Conservation (phyloP, 2,329 filamentous ascomycete species). For the Thielaviopsis musarum region DNA sequence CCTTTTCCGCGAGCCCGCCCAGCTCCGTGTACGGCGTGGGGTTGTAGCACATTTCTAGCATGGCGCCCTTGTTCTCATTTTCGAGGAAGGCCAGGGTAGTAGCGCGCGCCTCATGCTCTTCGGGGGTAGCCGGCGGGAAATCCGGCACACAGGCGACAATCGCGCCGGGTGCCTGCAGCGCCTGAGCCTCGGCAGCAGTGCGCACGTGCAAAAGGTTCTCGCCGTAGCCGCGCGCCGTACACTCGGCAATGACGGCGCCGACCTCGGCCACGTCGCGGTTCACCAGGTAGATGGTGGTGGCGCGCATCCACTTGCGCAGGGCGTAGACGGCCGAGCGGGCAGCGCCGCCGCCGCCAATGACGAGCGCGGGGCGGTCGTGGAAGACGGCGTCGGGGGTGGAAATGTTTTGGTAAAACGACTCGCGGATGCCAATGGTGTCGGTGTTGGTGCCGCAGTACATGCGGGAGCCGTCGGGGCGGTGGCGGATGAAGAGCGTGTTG, state of each 20-base stretch:
- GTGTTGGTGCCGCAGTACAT: slow-evolving; percentile 61
- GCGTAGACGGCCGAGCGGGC: slow-evolving; percentile 66
- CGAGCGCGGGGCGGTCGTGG: slow-evolving; percentile 46
- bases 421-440: slow-evolving; percentile 61
- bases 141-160: slow-evolving; percentile 64
- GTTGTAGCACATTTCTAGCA: slow-evolving; percentile 76
- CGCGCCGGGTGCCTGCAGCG: slow-evolving; percentile 42
- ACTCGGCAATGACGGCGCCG: slow-evolving; percentile 48
- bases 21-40: slow-evolving; percentile 53
- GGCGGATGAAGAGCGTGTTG: slow-evolving; percentile 58
- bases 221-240: slow-evolving; percentile 40
- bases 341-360: slow-evolving; percentile 64
- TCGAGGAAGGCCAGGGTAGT: slow-evolving; percentile 33
- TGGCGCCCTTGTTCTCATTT: slow-evolving; percentile 42
- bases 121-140: slow-evolving; percentile 47
- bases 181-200: slow-evolving; percentile 40
- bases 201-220: slow-evolving; percentile 43
- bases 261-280: slow-evolving; percentile 57
- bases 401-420: slow-evolving; percentile 47
- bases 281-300: slow-evolving; percentile 55
- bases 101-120: slow-evolving; percentile 42
- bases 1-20: slow-evolving; percentile 38
- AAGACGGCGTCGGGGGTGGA: slow-evolving; percentile 28
- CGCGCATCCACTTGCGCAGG: slow-evolving; percentile 50
- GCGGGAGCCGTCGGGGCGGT: slow-evolving; percentile 28